Base-by-base conservation (phyloP, 225 moss, liverwort and hornwort species). In the Marchantia polymorpha region DNA sequence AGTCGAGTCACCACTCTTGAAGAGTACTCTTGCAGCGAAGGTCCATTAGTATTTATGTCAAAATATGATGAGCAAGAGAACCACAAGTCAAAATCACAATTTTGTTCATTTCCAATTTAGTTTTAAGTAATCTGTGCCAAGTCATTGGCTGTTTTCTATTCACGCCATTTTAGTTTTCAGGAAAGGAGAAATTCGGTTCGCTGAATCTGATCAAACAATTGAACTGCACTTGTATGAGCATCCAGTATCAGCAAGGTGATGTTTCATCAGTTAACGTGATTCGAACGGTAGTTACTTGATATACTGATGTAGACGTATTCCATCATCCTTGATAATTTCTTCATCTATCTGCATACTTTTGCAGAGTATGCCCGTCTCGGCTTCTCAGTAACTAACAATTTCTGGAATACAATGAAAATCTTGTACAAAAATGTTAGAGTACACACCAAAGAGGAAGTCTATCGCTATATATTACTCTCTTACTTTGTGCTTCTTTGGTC, bases 211-310 rank as follows among this genome's bases (percentile, higher is more conserved):
- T n/a, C n/a, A n/a, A n/a, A n/a, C n/a, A n/a, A n/a, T n/a, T n/a
- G n/a, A n/a, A n/a, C n/a, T n/a, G n/a, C n/a, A n/a, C n/a, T n/a
- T n/a, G n/a, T n/a, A n/a, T n/a, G n/a, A n/a, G n/a, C n/a, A n/a
- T n/a, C n/a, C n/a, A n/a, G 97, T 99, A 80, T 93, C 85, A 13
- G 97, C 97, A 65, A 99, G 84, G 88, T 92, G 86, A 73, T 99
- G 97, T 89, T 99, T 99, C 97, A 99, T 99, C 79, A 99, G 92
- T 46, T 95, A 46, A 86, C 93, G 93, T 15, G 90, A 64, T 78
- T 99, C 97, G 55, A 81, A 92, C 29, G 97, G 95, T 70, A 94
- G 95, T 83, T 99, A 95, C 79, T 93, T 99, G 67, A 99, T 82
- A 75, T 88, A 95, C 80, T 95, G 97, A 82, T 92, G 83, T 71